Conservation (phyloP, 2,329 filamentous ascomycete species). For the Fusarium praegraminearum region DNA sequence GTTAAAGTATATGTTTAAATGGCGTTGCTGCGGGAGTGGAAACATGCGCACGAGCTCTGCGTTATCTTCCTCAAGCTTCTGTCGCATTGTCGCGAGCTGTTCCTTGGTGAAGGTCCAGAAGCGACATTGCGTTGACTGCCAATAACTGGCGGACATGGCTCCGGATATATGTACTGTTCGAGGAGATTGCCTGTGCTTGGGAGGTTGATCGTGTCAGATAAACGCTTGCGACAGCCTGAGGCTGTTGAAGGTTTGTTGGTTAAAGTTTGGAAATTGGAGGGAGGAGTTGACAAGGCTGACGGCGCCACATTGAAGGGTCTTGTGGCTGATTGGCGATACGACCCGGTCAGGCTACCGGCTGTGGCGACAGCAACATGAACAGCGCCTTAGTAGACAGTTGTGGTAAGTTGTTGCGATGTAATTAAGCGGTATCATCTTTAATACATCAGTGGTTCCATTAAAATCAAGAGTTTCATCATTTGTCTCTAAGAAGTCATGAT, state of each 20-base stretch:
- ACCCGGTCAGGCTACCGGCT: slow-evolving; percentile 6
- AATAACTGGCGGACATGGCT: slow-evolving; percentile 93
- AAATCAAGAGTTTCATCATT: not conserved
- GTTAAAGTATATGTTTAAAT: slow-evolving; percentile 92
- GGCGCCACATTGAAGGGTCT: slow-evolving; percentile 22
- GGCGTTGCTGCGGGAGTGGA: slow-evolving; percentile 82
- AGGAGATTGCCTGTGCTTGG: slow-evolving; percentile 10
- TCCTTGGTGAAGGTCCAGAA: slow-evolving; percentile 92
- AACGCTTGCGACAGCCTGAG: slow-evolving; percentile 8
- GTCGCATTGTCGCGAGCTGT: slow-evolving; percentile 79
- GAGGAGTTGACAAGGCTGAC: slow-evolving; percentile 33
- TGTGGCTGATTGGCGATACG: slow-evolving; percentile 33
- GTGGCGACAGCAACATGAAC: not conserved
- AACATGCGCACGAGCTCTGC: slow-evolving; percentile 80
- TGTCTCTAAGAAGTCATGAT: not conserved
- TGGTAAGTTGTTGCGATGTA: not conserved
- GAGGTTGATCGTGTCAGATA: not conserved
- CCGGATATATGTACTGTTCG: slow-evolving; percentile 18
- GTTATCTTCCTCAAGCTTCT: slow-evolving; percentile 82
- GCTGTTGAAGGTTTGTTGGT: slow-evolving; percentile 18
- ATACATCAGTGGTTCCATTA: no score
- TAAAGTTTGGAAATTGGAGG: slow-evolving; percentile 5
- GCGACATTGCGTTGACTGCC: slow-evolving; percentile 91
- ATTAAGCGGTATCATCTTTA: not conserved
- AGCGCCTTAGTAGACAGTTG: not conserved